Percentiles rank a stretch among this genome's conserved stretches.
Conservation (phyloP, 805 yeast genomes). For the Candida ponderosae region DNA sequence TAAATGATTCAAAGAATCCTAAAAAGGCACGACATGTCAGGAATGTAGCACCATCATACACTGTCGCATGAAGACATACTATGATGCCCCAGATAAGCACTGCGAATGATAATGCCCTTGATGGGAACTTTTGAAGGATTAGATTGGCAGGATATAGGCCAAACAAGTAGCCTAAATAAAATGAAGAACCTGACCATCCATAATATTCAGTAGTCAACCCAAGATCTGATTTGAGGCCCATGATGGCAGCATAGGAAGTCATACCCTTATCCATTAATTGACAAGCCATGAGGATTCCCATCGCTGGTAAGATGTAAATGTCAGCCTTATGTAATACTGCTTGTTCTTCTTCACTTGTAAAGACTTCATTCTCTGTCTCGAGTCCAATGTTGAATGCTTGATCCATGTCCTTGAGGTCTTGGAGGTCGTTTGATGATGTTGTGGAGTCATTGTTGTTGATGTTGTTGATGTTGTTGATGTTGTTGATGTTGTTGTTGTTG, state of each 20-base stretch:
- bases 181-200: constrained; percentile 36
- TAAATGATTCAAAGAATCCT: constrained; percentile 34
- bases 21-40: constrained; percentile 32
- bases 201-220: constrained; percentile 29
- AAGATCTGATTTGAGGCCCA: constrained; percentile 28
- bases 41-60: constrained; percentile 30
- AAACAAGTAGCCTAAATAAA: constrained; percentile 38
- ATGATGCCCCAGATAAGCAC: constrained; percentile 32
- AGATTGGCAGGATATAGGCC: constrained; percentile 37
- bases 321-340: no score
- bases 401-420: no score
- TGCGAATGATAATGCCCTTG: constrained; percentile 26
- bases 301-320: no score
- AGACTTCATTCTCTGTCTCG: no score
- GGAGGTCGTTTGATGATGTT: no score
- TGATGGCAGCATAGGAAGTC: constrained; percentile 29
- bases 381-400: no score
- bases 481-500: no score
- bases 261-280: constrained; percentile 32
- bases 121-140: constrained; percentile 33
- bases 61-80: constrained; percentile 22
- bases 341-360: no score
- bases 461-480: no score
- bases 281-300: no score
- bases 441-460: no score